These are phyloP conservation scores for Xylaria sp. DNA, from an alignment of 2,329 filamentous ascomycete genomes.

Conservation along the genomic window DNA sequence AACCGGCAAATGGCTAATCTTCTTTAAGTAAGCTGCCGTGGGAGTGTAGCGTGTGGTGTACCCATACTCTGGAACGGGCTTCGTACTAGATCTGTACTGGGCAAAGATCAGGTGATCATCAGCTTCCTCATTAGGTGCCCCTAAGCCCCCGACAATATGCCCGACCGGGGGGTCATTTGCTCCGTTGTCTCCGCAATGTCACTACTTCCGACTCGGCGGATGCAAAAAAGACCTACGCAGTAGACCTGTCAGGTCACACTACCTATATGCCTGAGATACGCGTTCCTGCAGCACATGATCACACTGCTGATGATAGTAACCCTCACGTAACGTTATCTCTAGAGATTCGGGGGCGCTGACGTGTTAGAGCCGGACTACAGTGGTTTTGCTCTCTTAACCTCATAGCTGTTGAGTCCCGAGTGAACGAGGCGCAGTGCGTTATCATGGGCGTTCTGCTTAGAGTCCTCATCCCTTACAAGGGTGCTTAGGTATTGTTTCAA, in stretches of 20 bases:
- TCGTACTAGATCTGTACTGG: background rate
- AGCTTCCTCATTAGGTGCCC: background rate
- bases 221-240: background rate
- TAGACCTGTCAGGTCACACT: background rate
- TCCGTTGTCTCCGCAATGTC: background rate
- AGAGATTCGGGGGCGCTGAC: background rate
- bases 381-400: background rate
- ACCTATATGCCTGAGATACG: background rate
- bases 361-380: background rate
- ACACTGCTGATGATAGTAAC: background rate
- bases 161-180: background rate
- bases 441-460: background rate
- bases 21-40: background rate
- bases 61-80: background rate
- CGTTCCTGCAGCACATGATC: background rate
- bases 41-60: background rate
- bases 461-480: background rate
- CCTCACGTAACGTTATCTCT: constrained; percentile 1
- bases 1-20: background rate
- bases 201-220: background rate
- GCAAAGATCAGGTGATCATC: background rate
- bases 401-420: background rate
- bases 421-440: background rate
- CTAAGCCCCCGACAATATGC: background rate
- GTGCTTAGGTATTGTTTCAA: background rate